Conservation (phyloP, 2,329 filamentous ascomycete genomes). For the Ophiostoma montium region DNA sequence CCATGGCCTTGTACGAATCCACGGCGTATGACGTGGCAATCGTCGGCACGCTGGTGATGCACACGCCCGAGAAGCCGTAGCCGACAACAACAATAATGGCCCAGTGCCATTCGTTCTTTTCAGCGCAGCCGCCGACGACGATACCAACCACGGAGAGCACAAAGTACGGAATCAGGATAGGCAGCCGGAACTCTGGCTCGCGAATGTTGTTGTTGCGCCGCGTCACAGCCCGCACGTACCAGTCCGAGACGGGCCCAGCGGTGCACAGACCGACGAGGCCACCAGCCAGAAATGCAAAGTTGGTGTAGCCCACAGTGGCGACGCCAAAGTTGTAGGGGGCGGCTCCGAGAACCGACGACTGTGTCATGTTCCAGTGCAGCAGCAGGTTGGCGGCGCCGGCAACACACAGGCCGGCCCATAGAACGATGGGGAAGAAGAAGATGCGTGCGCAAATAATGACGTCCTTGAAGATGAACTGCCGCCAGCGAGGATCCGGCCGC, state of each 20-base stretch:
- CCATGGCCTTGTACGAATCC: slow-evolving; percentile 49
- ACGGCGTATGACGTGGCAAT: slow-evolving; percentile 43
- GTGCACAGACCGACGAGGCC: slow-evolving; percentile 21
- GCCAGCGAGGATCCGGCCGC: slow-evolving; percentile 1
- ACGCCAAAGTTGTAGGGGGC: slow-evolving; percentile 28
- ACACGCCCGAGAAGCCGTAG: slow-evolving; percentile 24
- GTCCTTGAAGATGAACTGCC: slow-evolving; percentile 5
- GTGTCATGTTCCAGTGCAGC: slow-evolving; percentile 41
- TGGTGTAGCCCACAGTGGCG: slow-evolving; percentile 27
- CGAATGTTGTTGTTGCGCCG: slow-evolving; percentile 24
- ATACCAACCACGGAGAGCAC: slow-evolving; percentile 26
- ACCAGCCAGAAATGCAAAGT: slow-evolving; percentile 26
- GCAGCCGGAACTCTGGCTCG: slow-evolving; percentile 26
- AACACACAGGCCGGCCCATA: slow-evolving; percentile 1
- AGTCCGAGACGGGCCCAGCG: slow-evolving; percentile 25
- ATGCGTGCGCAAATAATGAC: slow-evolving; percentile 3
- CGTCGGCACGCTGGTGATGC: slow-evolving; percentile 41
- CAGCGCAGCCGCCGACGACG: slow-evolving; percentile 20
- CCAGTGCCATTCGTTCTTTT: slow-evolving; percentile 28
- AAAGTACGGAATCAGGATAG: slow-evolving; percentile 24
- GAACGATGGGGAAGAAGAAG: slow-evolving; percentile 6
- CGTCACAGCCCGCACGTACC: slow-evolving; percentile 21
- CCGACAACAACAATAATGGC: slow-evolving; percentile 28
- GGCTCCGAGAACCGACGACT: slow-evolving; percentile 25
- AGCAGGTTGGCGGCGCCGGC: slow-evolving; percentile 17